A percentile compares a stretch with the other conserved stretches of the same genome.
These are phyloP conservation scores for Amphibolis antarctica DNA, from an alignment of 106 monocot genomes.

Conservation along the genomic window DNA sequence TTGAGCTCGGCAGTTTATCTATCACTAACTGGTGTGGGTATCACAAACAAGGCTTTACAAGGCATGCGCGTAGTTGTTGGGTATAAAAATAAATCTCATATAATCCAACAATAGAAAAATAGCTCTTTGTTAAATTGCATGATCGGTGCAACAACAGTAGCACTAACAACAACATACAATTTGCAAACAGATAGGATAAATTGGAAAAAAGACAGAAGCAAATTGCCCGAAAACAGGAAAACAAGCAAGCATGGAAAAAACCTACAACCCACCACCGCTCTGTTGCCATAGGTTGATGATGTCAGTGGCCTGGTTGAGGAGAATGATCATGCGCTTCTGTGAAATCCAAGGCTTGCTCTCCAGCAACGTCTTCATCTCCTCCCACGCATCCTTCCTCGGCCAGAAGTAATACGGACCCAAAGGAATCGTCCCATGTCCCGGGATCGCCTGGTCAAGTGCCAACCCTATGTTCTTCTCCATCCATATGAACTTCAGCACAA, in stretches of 20 bases:
- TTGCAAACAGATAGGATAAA: too few relatives aligned
- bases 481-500: conserved; percentile 34
- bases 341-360: conserved; percentile 33
- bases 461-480: conserved; percentile 35
- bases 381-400: conserved; percentile 34
- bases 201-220: too few relatives aligned
- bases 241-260: background rate
- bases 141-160: too few relatives aligned
- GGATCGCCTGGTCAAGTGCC: conserved; percentile 21
- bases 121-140: too few relatives aligned
- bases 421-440: conserved; percentile 21
- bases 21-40: too few relatives aligned
- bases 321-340: conserved; percentile 31
- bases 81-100: too few relatives aligned
- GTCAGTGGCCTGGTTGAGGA: conserved; percentile 32
- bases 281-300: conserved; percentile 30
- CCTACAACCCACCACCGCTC: conserved; percentile 13
- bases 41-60: too few relatives aligned
- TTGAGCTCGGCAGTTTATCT: too few relatives aligned
- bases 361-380: conserved; percentile 25
- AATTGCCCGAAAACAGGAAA: too few relatives aligned
- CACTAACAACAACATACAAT: too few relatives aligned
- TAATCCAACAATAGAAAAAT: too few relatives aligned
- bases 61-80: too few relatives aligned
- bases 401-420: conserved; percentile 30